Evolutionary conservation across 106 monocot species (phyloP).

Genomic region (Allium fistulosum): DNA sequence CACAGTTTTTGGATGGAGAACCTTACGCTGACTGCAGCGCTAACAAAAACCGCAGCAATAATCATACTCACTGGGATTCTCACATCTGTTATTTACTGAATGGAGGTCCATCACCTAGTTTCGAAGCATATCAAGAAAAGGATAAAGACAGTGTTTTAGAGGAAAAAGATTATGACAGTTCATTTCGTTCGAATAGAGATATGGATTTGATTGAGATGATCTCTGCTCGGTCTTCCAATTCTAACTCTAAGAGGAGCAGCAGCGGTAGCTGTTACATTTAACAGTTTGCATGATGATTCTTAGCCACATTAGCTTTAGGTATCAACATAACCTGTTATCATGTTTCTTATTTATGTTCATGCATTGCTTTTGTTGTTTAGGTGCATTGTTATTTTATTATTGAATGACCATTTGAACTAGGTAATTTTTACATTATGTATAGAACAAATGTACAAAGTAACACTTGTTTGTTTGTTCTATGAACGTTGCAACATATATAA

Average conservation of each 20-base stretch:
- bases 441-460: too few relatives aligned
- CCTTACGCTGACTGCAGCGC: not conserved
- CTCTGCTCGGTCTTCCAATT: slow-evolving; percentile 3
- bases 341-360: not conserved
- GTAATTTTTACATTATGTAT: too few relatives aligned
- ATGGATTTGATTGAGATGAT: slow-evolving; percentile 19
- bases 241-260: not conserved
- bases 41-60: not conserved
- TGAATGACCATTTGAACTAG: too few relatives aligned
- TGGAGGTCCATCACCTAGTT: slow-evolving; percentile 5
- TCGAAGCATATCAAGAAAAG: slow-evolving; percentile 5
- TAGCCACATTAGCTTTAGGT: not conserved
- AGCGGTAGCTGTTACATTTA: slow-evolving; percentile 5
- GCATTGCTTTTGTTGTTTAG: not conserved
- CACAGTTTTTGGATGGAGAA: not conserved
- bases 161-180: not conserved
- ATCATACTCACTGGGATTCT: slow-evolving; percentile 2
- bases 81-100: slow-evolving; percentile 2
- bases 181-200: not conserved
- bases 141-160: not conserved
- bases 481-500: too few relatives aligned
- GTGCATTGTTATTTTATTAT: not conserved
- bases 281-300: not conserved
- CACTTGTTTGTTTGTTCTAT: too few relatives aligned
- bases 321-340: not conserved